Conservation (phyloP, 2,329 filamentous ascomycete species). For the Aspergillus sp. region DNA sequence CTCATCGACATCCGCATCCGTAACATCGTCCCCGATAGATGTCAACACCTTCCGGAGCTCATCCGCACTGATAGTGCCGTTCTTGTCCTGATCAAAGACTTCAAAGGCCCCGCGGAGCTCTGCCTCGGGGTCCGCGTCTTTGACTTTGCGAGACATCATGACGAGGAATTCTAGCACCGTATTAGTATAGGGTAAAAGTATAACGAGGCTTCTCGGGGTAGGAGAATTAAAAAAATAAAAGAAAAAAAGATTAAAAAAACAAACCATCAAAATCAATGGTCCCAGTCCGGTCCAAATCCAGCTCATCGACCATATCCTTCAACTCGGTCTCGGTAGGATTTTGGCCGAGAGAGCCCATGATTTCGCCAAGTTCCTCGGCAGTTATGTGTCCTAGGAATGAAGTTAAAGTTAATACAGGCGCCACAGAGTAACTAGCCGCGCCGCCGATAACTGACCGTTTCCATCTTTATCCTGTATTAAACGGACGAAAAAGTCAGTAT, state of each 20-base stretch:
- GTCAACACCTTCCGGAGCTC: background rate
- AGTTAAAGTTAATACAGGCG: background rate
- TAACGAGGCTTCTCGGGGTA: background rate
- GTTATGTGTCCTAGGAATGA: background rate
- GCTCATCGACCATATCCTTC: background rate
- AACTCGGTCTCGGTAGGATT: background rate
- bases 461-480: background rate
- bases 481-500: background rate
- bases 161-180: background rate
- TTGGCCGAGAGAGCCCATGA: background rate
- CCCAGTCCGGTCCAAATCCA: background rate
- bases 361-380: background rate
- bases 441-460: background rate
- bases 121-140: background rate
- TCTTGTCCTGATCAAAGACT: background rate
- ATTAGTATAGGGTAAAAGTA: background rate
- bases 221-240: too few relatives aligned
- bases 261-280: constrained; percentile 1
- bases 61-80: background rate
- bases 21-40: background rate
- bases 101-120: background rate
- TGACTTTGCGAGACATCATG: constrained; percentile 2
- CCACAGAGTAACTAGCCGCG: background rate
- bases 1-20: background rate
- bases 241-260: background rate